Evolutionary conservation across 345 rosid genomes (phyloP).

Genomic region (Viola odorata): DNA sequence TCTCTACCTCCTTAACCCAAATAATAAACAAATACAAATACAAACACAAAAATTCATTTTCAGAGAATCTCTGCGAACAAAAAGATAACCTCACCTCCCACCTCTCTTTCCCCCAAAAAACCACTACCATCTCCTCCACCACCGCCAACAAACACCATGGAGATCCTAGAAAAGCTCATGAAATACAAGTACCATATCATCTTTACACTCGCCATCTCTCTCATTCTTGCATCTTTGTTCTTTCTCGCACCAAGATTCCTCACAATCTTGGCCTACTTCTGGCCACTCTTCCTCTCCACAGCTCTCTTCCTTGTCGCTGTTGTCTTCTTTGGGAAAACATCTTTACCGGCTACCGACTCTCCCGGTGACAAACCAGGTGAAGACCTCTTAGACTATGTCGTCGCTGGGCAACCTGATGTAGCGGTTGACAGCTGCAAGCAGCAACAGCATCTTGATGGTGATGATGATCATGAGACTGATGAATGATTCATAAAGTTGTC

Average conservation of each 20-base stretch:
- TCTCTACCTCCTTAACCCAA: not conserved
- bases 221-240: conserved; percentile 29
- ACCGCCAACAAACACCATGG: conserved; percentile 29
- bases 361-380: conserved; percentile 46
- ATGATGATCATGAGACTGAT: too few relatives aligned
- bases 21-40: not conserved
- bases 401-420: conserved; percentile 60
- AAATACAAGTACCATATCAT: conserved; percentile 55
- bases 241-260: conserved; percentile 64
- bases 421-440: conserved; percentile 17
- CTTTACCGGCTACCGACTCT: conserved; percentile 30
- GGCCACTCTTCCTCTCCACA: conserved; percentile 91
- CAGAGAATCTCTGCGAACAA: conserved; percentile 28
- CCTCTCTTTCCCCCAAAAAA: not conserved
- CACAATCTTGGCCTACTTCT: conserved; percentile 66
- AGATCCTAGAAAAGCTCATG: conserved; percentile 51
- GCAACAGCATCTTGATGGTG: too few relatives aligned
- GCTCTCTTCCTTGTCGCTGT: conserved; percentile 72
- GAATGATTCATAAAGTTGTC: not conserved
- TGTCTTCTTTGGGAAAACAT: conserved; percentile 54
- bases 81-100: not conserved
- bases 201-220: conserved; percentile 26
- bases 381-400: conserved; percentile 68
- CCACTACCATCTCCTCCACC: not conserved
- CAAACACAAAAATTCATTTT: not conserved